Percentiles rank a stretch among this genome's conserved stretches.
Evolutionary conservation across 1,284 basidiomycete genomes (phyloP).

Genomic region (Puccinia horiana): DNA sequence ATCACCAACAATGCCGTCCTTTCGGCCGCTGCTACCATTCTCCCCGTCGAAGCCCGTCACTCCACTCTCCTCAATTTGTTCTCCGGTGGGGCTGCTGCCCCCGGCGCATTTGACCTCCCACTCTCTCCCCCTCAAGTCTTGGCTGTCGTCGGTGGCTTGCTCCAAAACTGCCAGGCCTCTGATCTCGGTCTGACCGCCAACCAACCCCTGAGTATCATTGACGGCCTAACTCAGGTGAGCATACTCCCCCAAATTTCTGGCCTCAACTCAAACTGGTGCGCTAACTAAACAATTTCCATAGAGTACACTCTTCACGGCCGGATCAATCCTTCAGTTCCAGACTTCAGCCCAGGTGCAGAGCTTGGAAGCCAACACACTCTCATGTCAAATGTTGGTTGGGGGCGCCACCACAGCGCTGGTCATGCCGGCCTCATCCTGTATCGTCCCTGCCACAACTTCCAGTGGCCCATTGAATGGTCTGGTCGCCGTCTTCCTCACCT

Average conservation of each 20-base stretch:
- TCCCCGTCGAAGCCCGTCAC: conserved; percentile 74
- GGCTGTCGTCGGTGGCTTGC: conserved; percentile 71
- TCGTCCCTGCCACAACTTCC: conserved; percentile 15
- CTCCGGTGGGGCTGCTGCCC: conserved; percentile 66
- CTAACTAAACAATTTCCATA: neutral
- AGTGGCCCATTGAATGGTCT: conserved; percentile 24
- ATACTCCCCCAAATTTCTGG: neutral
- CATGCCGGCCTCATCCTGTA: conserved; percentile 45
- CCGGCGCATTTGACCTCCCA: conserved; percentile 71
- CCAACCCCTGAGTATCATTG: conserved; percentile 42
- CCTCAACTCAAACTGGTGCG: neutral
- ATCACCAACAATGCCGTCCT: conserved; percentile 66
- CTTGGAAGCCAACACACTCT: conserved; percentile 31
- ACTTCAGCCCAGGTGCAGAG: conserved; percentile 44
- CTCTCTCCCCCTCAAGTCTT: conserved; percentile 71
- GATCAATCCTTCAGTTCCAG: conserved; percentile 46
- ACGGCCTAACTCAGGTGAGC: conserved; percentile 39
- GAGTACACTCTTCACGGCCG: conserved; percentile 38
- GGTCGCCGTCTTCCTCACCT: conserved; percentile 32
- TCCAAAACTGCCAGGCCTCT: conserved; percentile 66
- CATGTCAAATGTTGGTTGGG: conserved; percentile 38
- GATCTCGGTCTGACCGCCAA: conserved; percentile 64
- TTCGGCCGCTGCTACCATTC: conserved; percentile 71
- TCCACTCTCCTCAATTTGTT: conserved; percentile 74
- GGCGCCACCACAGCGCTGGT: conserved; percentile 31